A percentile compares a stretch with the other conserved stretches of the same genome.
These are phyloP conservation scores for Epichloe brachyelytri DNA, from an alignment of 2,329 filamentous ascomycete genomes.

Conservation along the genomic window DNA sequence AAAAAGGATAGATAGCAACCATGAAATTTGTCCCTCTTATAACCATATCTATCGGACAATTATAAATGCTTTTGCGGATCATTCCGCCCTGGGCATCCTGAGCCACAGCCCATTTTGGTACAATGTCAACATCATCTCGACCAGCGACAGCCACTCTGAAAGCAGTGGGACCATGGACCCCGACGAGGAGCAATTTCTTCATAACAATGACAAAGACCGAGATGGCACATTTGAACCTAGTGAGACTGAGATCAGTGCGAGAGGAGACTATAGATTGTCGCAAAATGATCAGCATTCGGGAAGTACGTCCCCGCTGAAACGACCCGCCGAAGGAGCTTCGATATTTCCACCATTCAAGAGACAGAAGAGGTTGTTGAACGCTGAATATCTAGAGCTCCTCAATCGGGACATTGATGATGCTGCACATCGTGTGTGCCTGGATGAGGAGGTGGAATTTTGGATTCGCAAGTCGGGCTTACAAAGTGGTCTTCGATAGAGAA, in stretches of 20 bases:
- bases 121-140: constrained; percentile 16
- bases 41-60: background rate
- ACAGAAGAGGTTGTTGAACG: constrained; percentile 28
- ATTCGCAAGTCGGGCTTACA: constrained; percentile 53
- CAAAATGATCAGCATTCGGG: constrained; percentile 2
- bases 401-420: constrained; percentile 47
- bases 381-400: constrained; percentile 35
- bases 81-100: background rate
- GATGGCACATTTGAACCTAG: constrained; percentile 1
- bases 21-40: background rate
- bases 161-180: constrained; percentile 18
- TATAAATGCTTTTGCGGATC: background rate
- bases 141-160: constrained; percentile 8
- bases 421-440: constrained; percentile 22
- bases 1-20: background rate
- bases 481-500: constrained; percentile 64
- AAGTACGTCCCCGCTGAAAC: constrained; percentile 16
- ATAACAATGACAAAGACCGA: constrained; percentile 1
- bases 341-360: constrained; percentile 30
- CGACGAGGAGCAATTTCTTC: constrained; percentile 10
- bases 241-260: constrained; percentile 2
- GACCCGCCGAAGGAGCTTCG: constrained; percentile 13
- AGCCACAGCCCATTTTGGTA: constrained; percentile 9
- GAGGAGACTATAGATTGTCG: background rate
- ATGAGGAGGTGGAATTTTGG: constrained; percentile 21